A percentile compares a stretch with the other conserved stretches of the same genome.
Conservation (phyloP, 1,139 yeast genomes). For the Candida dubliniensis region DNA sequence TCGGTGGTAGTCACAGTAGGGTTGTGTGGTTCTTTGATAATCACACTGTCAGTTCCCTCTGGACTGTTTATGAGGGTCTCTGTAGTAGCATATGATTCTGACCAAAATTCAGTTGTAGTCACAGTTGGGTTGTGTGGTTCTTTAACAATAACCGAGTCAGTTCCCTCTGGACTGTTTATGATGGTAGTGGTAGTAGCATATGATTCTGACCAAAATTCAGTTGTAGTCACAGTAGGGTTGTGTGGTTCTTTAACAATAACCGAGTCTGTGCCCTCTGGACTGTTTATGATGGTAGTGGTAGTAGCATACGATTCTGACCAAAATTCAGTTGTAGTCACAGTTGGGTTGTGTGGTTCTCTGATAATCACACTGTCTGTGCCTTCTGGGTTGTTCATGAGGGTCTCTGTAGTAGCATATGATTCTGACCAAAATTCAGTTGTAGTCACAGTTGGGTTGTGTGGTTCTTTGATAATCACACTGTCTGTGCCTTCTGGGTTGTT, state of each 20-base stretch:
- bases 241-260: constrained; percentile 17
- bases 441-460: too few species aligned
- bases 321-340: constrained; percentile 7
- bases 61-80: constrained; percentile 3
- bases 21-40: constrained; percentile 20
- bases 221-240: constrained; percentile 10
- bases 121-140: constrained; percentile 17
- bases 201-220: constrained; percentile 15
- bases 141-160: constrained; percentile 16
- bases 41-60: constrained; percentile 19
- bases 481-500: too few species aligned
- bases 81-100: neutral
- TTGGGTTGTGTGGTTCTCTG: constrained; percentile 13
- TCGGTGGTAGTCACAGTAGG: constrained; percentile 13
- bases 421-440: constrained; percentile 5
- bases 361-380: too few species aligned
- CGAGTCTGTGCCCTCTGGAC: constrained; percentile 4
- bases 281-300: neutral
- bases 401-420: too few species aligned
- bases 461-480: too few species aligned
- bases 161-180: constrained; percentile 7
- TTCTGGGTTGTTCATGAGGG: too few species aligned
- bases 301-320: constrained; percentile 12
- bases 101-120: constrained; percentile 1
- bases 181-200: constrained; percentile 12